Evolutionary conservation across 345 rosid species (phyloP), one percentile per base, ranked within the genome.

Genomic region (Citrus cavaleriei): DNA sequence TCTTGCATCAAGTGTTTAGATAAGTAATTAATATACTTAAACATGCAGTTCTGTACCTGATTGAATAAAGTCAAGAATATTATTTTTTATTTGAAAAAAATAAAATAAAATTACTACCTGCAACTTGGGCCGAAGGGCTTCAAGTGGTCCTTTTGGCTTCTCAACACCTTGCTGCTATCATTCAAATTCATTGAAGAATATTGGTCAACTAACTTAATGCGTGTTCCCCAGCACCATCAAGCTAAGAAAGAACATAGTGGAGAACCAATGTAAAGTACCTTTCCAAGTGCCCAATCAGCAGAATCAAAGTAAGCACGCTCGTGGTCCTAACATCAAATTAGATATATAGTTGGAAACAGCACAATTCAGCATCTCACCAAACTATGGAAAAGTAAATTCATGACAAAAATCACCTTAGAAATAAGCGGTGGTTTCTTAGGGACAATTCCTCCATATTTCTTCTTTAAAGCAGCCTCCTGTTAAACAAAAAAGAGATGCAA

Each of bases 211-310:
- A 76, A 57, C 71, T 37, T 24, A 64, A 76, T 65, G 68, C 67
- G 37, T 25, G 51, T 24, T 37, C 27, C 72, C 57, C 66, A 60
- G 59, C 24, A 42, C 77, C 32, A 5, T 57, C 74, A 77, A 75
- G 46, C 75, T 57, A 49, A 70, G 68, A 69, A 63, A 64, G 13
- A 7, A 49, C 18, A 59, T 24, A 35, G 25, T 21, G 71, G 77
- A 75, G 35, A 75, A 81, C 49, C 22, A 28, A 70, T 21, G 54
- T 22, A 46, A 27, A 61, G 68, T 84, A 95, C 99, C 98, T 96
- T 96, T 83, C 99, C 99, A 86, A 96, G 94, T 58, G 99, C 99
- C 99, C 99, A 96, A 80, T 96, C 99, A 85, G 99, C 99, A 63
- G 99, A 96, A 80, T 94, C 99, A 80, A 97, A 97, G 87, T 91